Conservation (phyloP, 2,329 filamentous ascomycete genomes). For the Cercospora brassicicola region DNA sequence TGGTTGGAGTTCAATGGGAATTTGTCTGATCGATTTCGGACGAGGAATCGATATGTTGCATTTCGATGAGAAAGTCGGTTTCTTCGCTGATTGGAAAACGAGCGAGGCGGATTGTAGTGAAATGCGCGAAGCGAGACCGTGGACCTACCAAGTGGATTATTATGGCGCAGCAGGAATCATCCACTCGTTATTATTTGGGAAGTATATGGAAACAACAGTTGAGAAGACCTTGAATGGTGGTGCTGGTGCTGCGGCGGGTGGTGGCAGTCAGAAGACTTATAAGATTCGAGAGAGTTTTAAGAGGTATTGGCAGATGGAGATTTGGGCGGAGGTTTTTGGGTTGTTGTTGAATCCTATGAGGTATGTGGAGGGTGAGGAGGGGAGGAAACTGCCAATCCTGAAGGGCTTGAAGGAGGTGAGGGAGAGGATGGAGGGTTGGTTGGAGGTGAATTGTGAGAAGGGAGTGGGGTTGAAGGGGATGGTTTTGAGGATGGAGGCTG, state of each 20-base stretch:
- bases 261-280: conserved; percentile 63
- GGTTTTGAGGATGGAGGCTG: conserved; percentile 64
- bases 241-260: conserved; percentile 40
- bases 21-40: conserved; percentile 91
- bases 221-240: conserved; percentile 49
- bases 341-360: conserved; percentile 78
- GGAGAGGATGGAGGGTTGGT: conserved; percentile 79
- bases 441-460: conserved; percentile 78
- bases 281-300: conserved; percentile 80
- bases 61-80: conserved; percentile 74
- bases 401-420: conserved; percentile 68
- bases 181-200: conserved; percentile 87
- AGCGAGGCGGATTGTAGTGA: conserved; percentile 85
- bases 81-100: conserved; percentile 95
- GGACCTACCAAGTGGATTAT: conserved; percentile 98
- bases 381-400: conserved; percentile 68
- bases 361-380: conserved; percentile 65
- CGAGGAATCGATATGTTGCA: conserved; percentile 89
- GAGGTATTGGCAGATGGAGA: conserved; percentile 92
- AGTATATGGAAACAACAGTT: conserved; percentile 79
- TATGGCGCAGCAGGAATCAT: conserved; percentile 86
- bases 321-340: conserved; percentile 83
- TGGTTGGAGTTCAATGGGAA: conserved; percentile 77
- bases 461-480: conserved; percentile 62
- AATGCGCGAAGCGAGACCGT: conserved; percentile 89